phyloP scores from a whole-genome alignment of 2,329 filamentous ascomycete species.

The Hymenoscyphus infarciens region DNA sequence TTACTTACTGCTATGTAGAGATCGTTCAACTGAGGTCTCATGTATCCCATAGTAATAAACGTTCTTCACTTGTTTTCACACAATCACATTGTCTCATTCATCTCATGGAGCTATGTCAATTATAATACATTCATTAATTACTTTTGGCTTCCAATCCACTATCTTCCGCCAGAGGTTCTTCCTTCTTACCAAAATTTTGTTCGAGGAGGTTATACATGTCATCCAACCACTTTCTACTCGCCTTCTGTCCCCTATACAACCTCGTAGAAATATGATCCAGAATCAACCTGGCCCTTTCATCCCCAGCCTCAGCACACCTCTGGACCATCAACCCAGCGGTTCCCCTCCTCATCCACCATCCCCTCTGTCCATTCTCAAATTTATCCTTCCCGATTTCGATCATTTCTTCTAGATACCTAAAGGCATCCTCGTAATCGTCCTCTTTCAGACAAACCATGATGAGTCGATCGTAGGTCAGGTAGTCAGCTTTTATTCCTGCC shows the following conservation, averaged over 20 bases:
- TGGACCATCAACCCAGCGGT: conserved; percentile 25
- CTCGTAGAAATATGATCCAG: conserved; percentile 22
- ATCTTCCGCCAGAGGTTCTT: not conserved
- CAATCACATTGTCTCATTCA: no score
- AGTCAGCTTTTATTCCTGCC: conserved; percentile 50
- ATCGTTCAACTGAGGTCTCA: no score
- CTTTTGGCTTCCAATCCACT: not conserved
- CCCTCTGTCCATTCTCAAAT: conserved; percentile 22
- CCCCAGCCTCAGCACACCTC: conserved; percentile 22
- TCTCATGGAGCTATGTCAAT: no score
- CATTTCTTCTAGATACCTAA: conserved; percentile 51
- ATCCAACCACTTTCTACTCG: conserved; percentile 5
- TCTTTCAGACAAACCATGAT: conserved; percentile 52
- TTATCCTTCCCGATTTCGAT: conserved; percentile 36
- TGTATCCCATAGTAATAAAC: no score
- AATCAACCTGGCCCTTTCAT: conserved; percentile 27
- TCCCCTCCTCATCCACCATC: conserved; percentile 35
- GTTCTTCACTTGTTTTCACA: no score
- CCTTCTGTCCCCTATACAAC: conserved; percentile 16
- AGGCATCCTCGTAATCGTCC: conserved; percentile 44
- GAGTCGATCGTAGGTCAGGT: conserved; percentile 59
- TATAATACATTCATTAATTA: no score
- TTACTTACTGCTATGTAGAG: no score
- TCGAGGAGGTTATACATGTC: not conserved
- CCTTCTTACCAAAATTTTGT: not conserved